Conservation (phyloP, 164 flowering plant species). For the Aristolochia californica region DNA sequence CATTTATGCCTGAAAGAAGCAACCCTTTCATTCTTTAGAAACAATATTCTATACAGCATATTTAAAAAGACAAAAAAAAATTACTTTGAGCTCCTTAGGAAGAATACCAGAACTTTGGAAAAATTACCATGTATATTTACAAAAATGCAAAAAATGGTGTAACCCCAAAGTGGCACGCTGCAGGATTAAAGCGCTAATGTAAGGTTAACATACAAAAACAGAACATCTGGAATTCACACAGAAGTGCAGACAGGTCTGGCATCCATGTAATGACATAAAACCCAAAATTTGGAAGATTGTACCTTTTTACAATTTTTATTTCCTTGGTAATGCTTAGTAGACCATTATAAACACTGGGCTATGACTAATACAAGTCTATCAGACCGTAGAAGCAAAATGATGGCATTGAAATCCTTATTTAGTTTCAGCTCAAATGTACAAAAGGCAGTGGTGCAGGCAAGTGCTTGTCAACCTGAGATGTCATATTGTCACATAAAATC, state of each 20-base stretch:
- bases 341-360: too few relatives aligned
- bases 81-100: background rate
- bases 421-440: too few relatives aligned
- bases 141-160: conserved; percentile 60
- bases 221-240: background rate
- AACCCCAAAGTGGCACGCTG: conserved; percentile 83
- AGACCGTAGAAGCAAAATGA: too few relatives aligned
- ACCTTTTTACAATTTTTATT: too few relatives aligned
- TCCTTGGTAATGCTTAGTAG: too few relatives aligned
- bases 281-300: too few relatives aligned
- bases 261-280: too few relatives aligned
- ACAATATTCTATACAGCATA: background rate
- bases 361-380: too few relatives aligned
- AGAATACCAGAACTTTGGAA: background rate
- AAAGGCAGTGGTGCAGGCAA: background rate
- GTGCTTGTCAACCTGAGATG: background rate
- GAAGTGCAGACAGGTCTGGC: too few relatives aligned
- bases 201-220: background rate
- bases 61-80: background rate
- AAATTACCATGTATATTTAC: conserved; percentile 67
- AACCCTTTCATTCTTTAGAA: conserved; percentile 7
- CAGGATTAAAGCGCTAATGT: conserved; percentile 17
- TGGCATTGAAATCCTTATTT: too few relatives aligned
- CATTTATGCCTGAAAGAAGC: conserved; percentile 46
- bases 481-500: background rate